phyloP scores from a whole-genome alignment of 2,329 filamentous ascomycete genomes.

The Apiospora saccharicola region DNA sequence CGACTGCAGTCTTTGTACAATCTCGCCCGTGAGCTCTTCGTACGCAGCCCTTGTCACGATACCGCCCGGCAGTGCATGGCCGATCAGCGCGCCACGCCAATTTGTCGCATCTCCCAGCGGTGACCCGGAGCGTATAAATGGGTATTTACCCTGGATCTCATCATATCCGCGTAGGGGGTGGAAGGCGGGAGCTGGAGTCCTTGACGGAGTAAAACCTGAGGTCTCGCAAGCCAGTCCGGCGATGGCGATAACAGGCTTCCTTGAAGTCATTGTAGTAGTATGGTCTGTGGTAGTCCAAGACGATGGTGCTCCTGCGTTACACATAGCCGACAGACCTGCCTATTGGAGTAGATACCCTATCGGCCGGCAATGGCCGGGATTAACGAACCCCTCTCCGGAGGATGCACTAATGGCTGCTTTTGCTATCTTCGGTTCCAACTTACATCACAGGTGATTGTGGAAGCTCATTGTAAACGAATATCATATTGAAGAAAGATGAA shows the following conservation, averaged over 20 bases:
- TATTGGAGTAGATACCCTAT: neutral
- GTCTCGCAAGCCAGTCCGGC: conserved; percentile 62
- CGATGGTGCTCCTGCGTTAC: neutral
- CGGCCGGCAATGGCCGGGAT: neutral
- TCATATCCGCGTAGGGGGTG: conserved; percentile 53
- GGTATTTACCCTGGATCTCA: conserved; percentile 51
- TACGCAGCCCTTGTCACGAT: conserved; percentile 54
- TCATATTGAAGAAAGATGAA: no score
- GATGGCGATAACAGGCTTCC: conserved; percentile 54
- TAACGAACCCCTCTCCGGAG: neutral
- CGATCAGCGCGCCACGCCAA: conserved; percentile 60
- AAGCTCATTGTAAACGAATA: no score
- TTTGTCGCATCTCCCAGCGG: conserved; percentile 50
- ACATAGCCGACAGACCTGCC: neutral
- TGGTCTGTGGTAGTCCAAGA: neutral
- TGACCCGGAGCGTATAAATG: conserved; percentile 52
- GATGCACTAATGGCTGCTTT: neutral
- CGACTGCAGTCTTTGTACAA: conserved; percentile 36
- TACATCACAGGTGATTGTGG: no score
- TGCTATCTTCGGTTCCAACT: neutral
- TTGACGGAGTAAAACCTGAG: conserved; percentile 59
- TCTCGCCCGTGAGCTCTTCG: conserved; percentile 48
- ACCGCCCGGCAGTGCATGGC: conserved; percentile 59
- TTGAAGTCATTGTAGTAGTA: neutral
- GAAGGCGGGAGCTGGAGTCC: conserved; percentile 57